These are phyloP conservation scores for Lanmaoa pseudosensibilis DNA, from an alignment of 768 basidiomycete genomes.

Conservation along the genomic window DNA sequence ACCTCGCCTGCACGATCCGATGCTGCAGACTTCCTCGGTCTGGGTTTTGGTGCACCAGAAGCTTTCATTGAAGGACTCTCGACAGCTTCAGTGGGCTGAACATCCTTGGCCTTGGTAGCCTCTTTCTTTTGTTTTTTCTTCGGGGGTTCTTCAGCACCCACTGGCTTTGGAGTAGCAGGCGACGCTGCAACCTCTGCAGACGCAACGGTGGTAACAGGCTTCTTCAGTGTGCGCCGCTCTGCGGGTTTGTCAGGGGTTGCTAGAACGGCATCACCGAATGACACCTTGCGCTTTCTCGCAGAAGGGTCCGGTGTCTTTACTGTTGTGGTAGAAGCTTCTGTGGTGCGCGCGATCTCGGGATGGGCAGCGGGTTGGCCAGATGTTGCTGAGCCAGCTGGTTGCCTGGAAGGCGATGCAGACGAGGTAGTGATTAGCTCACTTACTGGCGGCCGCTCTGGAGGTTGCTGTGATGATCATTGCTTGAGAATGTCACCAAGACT, in stretches of 20 bases:
- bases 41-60: background rate
- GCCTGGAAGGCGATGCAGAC: background rate
- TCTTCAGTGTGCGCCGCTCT: constrained; percentile 7
- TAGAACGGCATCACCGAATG: background rate
- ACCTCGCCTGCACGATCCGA: constrained; percentile 12
- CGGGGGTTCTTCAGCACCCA: constrained; percentile 4
- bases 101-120: constrained; percentile 1
- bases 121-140: constrained; percentile 22
- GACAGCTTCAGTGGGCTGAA: background rate
- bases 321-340: background rate
- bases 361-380: background rate
- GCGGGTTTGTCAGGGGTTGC: background rate
- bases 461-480: background rate
- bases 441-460: background rate
- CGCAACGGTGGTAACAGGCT: background rate
- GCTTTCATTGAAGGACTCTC: constrained; percentile 13
- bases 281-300: constrained; percentile 31
- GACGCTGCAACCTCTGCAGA: background rate
- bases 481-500: background rate
- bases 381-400: background rate
- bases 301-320: background rate
- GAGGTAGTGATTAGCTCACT: background rate
- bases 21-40: constrained; percentile 4
- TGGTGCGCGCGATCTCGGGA: background rate
- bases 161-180: background rate